These are phyloP conservation scores for Daldinia vernicosa DNA, from an alignment of 495 filamentous ascomycete species.

Conservation along the genomic window DNA sequence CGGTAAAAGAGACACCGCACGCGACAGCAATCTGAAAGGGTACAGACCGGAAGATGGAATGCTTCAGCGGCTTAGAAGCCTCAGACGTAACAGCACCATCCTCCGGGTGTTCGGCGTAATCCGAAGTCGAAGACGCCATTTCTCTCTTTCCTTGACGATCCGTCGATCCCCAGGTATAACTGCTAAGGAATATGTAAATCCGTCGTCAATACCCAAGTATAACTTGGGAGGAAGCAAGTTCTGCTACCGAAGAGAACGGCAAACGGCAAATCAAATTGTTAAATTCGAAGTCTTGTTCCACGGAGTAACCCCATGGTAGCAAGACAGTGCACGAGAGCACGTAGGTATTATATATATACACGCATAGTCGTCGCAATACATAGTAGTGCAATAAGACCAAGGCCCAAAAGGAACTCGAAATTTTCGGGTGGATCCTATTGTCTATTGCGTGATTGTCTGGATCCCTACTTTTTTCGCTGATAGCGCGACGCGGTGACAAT, in stretches of 20 bases:
- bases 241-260: not conserved
- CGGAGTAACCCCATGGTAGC: not conserved
- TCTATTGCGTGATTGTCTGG: constrained; percentile 39
- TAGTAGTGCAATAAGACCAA: not conserved
- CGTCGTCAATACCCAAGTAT: no score
- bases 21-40: constrained; percentile 48
- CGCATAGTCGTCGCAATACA: constrained; percentile 9
- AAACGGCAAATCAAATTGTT: not conserved
- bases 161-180: not conserved
- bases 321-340: not conserved
- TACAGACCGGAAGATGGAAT: constrained; percentile 43
- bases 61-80: constrained; percentile 20
- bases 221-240: not conserved
- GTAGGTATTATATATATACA: constrained; percentile 21
- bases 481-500: constrained; percentile 24
- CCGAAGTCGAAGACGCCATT: constrained; percentile 26
- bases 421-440: constrained; percentile 36
- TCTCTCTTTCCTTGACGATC: constrained; percentile 5
- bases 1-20: constrained; percentile 44
- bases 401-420: constrained; percentile 13
- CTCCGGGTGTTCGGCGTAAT: constrained; percentile 8
- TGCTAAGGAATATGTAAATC: no score
- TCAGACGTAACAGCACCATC: constrained; percentile 3
- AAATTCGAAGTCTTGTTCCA: constrained; percentile 6
- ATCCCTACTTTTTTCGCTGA: constrained; percentile 28